These are phyloP conservation scores for Stellera chamaejasme DNA, from an alignment of 345 rosid species.

Conservation along the genomic window DNA sequence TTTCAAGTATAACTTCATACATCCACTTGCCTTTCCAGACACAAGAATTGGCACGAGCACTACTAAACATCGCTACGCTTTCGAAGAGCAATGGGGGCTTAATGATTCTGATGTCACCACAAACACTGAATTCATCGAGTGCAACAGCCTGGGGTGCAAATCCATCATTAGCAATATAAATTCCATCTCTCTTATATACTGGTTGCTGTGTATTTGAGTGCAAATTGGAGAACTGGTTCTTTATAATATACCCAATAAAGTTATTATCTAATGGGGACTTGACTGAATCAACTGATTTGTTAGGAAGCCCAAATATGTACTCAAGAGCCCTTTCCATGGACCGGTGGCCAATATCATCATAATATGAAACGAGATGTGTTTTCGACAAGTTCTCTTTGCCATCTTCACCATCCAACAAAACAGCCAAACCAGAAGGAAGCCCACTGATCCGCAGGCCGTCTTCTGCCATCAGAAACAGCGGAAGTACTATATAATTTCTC, in stretches of 20 bases:
- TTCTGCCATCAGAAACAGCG: slow-evolving; percentile 64
- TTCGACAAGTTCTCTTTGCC: slow-evolving; percentile 40
- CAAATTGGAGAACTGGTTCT: slow-evolving; percentile 39
- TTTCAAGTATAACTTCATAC: slow-evolving; percentile 91
- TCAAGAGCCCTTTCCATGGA: slow-evolving; percentile 80
- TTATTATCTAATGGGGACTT: slow-evolving; percentile 35
- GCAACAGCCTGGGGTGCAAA: slow-evolving; percentile 40
- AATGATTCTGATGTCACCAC: slow-evolving; percentile 67
- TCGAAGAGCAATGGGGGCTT: slow-evolving; percentile 73
- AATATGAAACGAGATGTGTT: slow-evolving; percentile 58
- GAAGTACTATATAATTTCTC: slow-evolving; percentile 5
- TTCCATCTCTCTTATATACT: slow-evolving; percentile 44
- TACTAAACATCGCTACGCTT: slow-evolving; percentile 86
- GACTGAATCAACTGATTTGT: slow-evolving; percentile 48
- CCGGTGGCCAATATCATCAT: slow-evolving; percentile 67
- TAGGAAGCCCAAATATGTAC: slow-evolving; percentile 55
- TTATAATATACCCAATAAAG: slow-evolving; percentile 38
- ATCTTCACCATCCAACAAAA: slow-evolving; percentile 57
- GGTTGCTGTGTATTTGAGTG: slow-evolving; percentile 12
- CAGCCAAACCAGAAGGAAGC: slow-evolving; percentile 86
- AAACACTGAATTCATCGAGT: slow-evolving; percentile 63
- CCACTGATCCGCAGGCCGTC: slow-evolving; percentile 53
- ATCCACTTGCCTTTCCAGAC: slow-evolving; percentile 98
- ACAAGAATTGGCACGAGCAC: slow-evolving; percentile 74
- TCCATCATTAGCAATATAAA: slow-evolving; percentile 37